phyloP scores from a whole-genome alignment of 1,139 yeast species.

The Kurtzmaniella quercitrusa region DNA sequence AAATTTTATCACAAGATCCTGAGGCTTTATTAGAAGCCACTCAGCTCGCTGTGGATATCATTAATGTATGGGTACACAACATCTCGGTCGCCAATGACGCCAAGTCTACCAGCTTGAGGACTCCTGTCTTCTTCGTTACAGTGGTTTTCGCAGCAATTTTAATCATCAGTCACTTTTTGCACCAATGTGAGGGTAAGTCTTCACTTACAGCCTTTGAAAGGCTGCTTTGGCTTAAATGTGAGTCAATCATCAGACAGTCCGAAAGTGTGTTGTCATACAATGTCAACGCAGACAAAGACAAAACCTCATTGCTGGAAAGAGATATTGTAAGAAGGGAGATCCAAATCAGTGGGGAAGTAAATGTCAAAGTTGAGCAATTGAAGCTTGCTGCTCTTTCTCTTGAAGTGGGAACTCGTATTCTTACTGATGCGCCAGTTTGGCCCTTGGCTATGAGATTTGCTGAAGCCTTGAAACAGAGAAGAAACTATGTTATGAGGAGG shows the following conservation, averaged over 20 bases:
- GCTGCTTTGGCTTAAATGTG: constrained; percentile 49
- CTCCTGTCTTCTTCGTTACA: constrained; percentile 71
- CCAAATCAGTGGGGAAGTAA: constrained; percentile 2
- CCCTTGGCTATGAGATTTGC: constrained; percentile 74
- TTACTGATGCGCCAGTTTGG: constrained; percentile 84
- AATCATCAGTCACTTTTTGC: constrained; percentile 58
- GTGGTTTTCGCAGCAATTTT: constrained; percentile 61
- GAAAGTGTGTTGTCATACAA: constrained; percentile 42
- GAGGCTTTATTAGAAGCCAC: constrained; percentile 59
- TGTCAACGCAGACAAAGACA: not conserved
- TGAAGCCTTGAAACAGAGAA: constrained; percentile 64
- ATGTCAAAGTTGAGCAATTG: not conserved
- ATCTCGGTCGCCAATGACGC: constrained; percentile 60
- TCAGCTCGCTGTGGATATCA: constrained; percentile 52
- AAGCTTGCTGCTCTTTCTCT: constrained; percentile 4
- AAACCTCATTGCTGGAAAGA: not conserved
- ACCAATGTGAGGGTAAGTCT: constrained; percentile 35
- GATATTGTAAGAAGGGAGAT: not conserved
- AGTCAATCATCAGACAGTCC: constrained; percentile 49
- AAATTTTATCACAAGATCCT: constrained; percentile 39
- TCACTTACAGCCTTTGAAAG: constrained; percentile 40
- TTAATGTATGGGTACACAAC: constrained; percentile 67
- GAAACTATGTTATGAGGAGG: not conserved
- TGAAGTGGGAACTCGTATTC: constrained; percentile 58
- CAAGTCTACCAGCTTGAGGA: constrained; percentile 59